Evolutionary conservation across 148 eudicot genomes (phyloP).

Genomic region (Vaccinium darrowii): DNA sequence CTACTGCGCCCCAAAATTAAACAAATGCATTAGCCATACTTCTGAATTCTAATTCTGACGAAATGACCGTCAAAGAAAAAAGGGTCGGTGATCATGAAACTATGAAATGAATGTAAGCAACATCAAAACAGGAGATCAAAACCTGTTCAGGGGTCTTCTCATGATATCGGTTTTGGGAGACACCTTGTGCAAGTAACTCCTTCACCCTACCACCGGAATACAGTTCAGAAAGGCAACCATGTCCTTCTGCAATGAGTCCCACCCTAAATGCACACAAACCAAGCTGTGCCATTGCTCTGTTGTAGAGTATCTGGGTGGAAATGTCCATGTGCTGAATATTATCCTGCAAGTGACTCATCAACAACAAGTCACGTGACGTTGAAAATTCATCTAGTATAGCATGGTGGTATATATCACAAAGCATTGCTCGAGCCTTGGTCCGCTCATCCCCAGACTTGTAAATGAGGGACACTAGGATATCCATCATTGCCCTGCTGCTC

Average conservation of each 20-base stretch:
- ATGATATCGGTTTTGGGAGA: conserved; percentile 84
- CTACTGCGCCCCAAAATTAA: background rate
- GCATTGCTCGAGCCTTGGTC: conserved; percentile 95
- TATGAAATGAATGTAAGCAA: background rate
- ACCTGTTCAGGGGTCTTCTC: conserved; percentile 97
- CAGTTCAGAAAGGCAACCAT: conserved; percentile 74
- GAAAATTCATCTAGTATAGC: conserved; percentile 79
- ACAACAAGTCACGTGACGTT: conserved; percentile 69
- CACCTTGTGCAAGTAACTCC: conserved; percentile 89
- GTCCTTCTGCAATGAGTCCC: conserved; percentile 74
- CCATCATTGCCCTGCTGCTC: conserved; percentile 78
- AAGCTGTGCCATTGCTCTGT: conserved; percentile 91
- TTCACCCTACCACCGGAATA: conserved; percentile 93
- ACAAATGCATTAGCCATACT: background rate
- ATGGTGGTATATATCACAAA: conserved; percentile 91
- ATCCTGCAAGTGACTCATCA: conserved; percentile 96
- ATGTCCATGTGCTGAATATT: conserved; percentile 79
- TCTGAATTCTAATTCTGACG: background rate
- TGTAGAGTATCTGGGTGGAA: conserved; percentile 83
- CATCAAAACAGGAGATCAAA: background rate
- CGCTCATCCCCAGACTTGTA: conserved; percentile 85
- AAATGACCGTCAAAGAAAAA: background rate
- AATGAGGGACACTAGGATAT: conserved; percentile 73
- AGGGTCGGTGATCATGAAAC: background rate
- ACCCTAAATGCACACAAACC: conserved; percentile 82